phyloP scores from a whole-genome alignment of 441 rosid genomes.

The Mallotus repandus region DNA sequence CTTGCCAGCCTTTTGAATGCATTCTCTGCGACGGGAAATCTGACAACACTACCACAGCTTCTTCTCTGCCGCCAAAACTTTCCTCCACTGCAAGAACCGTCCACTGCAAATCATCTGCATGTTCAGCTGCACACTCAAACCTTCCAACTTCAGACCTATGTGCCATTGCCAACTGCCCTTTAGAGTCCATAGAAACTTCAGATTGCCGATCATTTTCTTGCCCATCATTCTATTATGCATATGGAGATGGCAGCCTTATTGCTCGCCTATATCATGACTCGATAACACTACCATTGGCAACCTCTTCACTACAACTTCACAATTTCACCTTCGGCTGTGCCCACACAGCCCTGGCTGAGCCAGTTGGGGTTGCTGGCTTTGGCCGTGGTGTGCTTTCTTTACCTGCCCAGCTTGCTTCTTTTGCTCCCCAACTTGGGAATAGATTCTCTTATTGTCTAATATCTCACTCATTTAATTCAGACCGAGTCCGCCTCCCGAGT shows the following conservation, averaged over 20 bases:
- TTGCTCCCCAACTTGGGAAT: slow-evolving; percentile 70
- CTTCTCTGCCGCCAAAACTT: slow-evolving; percentile 37
- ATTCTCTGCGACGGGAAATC: slow-evolving; percentile 79
- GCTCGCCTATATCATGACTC: slow-evolving; percentile 56
- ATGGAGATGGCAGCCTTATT: slow-evolving; percentile 87
- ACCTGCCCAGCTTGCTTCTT: slow-evolving; percentile 68
- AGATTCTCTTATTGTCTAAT: slow-evolving; percentile 87
- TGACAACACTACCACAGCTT: slow-evolving; percentile 15
- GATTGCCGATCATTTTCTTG: slow-evolving; percentile 67
- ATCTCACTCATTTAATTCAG: slow-evolving; percentile 83
- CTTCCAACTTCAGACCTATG: slow-evolving; percentile 70
- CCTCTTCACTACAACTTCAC: slow-evolving; percentile 39
- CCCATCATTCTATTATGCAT: slow-evolving; percentile 87
- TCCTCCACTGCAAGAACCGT: slow-evolving; percentile 49
- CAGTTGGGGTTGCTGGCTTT: slow-evolving; percentile 91
- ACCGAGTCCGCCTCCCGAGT: slow-evolving; percentile 61
- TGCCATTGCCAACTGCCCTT: slow-evolving; percentile 76
- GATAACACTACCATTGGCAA: slow-evolving; percentile 42
- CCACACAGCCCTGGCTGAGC: slow-evolving; percentile 75
- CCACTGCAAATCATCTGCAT: slow-evolving; percentile 57
- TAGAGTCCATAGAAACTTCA: slow-evolving; percentile 69
- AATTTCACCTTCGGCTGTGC: slow-evolving; percentile 93
- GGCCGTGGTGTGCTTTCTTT: slow-evolving; percentile 79
- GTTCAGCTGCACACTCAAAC: slow-evolving; percentile 76
- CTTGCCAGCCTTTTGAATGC: slow-evolving; percentile 82